Evolutionary conservation across 1,139 yeast genomes (phyloP), one percentile per base, ranked within the genome.

Genomic region (Eremothecium gossypii): DNA sequence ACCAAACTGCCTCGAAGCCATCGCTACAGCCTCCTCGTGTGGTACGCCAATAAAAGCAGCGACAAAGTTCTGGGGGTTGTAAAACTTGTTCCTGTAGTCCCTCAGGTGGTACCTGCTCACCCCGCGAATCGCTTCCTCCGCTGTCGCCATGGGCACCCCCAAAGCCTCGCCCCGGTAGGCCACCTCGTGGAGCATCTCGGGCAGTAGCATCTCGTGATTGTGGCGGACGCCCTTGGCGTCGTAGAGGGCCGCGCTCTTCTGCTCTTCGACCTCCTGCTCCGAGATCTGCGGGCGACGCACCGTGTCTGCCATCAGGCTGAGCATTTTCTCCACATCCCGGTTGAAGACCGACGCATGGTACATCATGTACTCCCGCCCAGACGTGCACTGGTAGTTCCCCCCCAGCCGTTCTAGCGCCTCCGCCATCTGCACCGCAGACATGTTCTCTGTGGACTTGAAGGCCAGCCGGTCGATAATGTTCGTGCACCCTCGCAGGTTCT

Each of bases 311-410:
- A 91, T 69, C 41, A 86, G 69, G 36, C 74, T 75, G 52, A 85
- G 77, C 95, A 93, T 87, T 50, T 71, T 69, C 36, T 79, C 93
- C n/a, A 83, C 79, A 58, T 89, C 96, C 42, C 74, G 65, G 60
- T 89, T 87, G 69, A 91, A 91, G 1, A 87, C 95, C 1, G 95
- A 81, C 2, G 96, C 95, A 63, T 91, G 97, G 62, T 91, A 91
- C 67, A 91, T 77, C 69, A 91, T 74, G 4, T 93, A 76, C 60
- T 91, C 98, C 57, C 98, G 73, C 27, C 94, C 85, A 1, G 96
- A 85, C 1, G 95, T 82, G 58, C 96, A 84, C 78, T 86, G 89
- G 63, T 83, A 87, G 62, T 89, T 91, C 9, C 98, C 98, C 35
- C 98, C 98, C 43, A 91, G 65, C 41, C 77, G 70, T 43, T 86